Evolutionary conservation across 2,329 filamentous ascomycete genomes (phyloP).

Genomic region (Paracoccidioides lutzii): DNA sequence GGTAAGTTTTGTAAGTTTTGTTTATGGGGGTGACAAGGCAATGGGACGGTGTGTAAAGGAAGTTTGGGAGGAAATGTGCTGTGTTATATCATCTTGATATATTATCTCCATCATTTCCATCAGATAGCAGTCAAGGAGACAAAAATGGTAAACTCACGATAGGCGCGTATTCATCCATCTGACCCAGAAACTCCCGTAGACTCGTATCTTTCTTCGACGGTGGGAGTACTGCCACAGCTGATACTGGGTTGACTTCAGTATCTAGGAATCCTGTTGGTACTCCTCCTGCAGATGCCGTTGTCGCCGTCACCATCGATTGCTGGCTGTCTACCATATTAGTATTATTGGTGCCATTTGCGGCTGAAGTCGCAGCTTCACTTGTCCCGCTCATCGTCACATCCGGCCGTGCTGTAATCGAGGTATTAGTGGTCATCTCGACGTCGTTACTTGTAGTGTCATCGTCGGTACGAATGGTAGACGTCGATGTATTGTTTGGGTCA

Average conservation of each 20-base stretch:
- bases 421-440: conserved; percentile 1
- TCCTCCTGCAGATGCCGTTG: conserved; percentile 10
- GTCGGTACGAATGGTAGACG: neutral
- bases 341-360: neutral
- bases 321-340: neutral
- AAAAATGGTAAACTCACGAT: conserved; percentile 50
- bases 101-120: neutral
- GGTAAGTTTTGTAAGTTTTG: conserved; percentile 7
- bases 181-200: conserved; percentile 78
- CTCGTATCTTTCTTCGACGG: conserved; percentile 83
- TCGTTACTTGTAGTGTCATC: neutral
- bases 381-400: conserved; percentile 13
- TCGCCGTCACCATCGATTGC: neutral
- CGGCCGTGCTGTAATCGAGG: neutral
- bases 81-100: neutral
- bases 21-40: neutral
- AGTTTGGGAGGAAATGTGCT: neutral
- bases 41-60: conserved; percentile 2
- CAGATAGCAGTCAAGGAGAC: neutral
- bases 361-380: conserved; percentile 4
- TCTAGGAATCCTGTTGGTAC: conserved; percentile 19
- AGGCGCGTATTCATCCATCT: conserved; percentile 97
- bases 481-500: neutral
- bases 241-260: conserved; percentile 13
- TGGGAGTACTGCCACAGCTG: conserved; percentile 23